These are phyloP conservation scores for Penicillium oxalicum DNA, from an alignment of 2,329 filamentous ascomycete genomes.

Conservation along the genomic window DNA sequence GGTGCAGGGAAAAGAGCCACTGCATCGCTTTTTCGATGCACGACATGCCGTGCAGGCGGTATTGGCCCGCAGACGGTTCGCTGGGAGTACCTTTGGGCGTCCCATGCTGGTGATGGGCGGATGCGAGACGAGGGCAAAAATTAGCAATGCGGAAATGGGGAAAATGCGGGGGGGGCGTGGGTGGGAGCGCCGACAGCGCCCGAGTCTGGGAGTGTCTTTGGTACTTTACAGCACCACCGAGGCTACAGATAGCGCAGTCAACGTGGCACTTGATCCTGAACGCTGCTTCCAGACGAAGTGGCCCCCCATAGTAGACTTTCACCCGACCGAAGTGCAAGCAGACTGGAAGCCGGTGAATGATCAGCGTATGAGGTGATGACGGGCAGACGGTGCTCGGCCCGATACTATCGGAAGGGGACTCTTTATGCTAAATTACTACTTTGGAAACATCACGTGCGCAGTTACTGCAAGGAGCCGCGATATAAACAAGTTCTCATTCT, in stretches of 20 bases:
- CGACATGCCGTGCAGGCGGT: conserved; percentile 48
- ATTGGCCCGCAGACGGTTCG: conserved; percentile 45
- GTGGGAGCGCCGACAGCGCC: not conserved
- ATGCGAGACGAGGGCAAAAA: not conserved
- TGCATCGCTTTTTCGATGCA: conserved; percentile 48
- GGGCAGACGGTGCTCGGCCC: conserved; percentile 6
- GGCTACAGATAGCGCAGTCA: not conserved
- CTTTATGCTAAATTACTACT: too few species aligned
- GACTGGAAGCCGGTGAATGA: not conserved
- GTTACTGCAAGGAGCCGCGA: too few species aligned
- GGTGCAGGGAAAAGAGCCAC: conserved; percentile 45
- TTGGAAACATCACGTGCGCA: too few species aligned
- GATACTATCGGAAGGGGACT: not conserved
- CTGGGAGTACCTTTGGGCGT: conserved; percentile 47
- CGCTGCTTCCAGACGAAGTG: too few species aligned
- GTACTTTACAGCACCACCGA: not conserved
- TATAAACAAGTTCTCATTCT: too few species aligned
- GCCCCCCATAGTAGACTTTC: too few species aligned
- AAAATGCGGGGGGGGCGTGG: not conserved
- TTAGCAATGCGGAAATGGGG: conserved; percentile 2
- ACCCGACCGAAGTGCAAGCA: not conserved
- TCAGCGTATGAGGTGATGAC: not conserved
- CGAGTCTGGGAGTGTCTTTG: too few species aligned
- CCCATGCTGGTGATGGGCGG: conserved; percentile 38
- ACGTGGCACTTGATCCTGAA: too few species aligned